phyloP scores from a whole-genome alignment of 148 eudicot genomes.

The Camellia lanceoleosa region DNA sequence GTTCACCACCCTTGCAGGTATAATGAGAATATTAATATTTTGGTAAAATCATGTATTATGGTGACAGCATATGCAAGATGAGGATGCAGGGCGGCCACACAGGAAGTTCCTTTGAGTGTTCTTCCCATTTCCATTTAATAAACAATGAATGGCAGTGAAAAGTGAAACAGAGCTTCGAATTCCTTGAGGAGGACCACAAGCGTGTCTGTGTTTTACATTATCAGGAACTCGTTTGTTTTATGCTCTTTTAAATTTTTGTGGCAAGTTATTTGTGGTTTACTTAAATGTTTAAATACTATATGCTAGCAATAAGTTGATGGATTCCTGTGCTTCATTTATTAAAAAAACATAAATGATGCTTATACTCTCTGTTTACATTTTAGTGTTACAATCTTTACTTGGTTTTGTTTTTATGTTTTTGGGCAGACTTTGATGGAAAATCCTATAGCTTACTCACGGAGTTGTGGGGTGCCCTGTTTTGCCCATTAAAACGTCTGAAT shows the following conservation, averaged over 20 bases:
- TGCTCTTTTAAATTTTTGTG: neutral
- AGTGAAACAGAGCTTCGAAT: constrained; percentile 1
- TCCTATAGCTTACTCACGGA: no score
- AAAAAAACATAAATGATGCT: no score
- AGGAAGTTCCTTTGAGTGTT: constrained; percentile 56
- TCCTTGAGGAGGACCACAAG: constrained; percentile 1
- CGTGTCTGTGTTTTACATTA: neutral
- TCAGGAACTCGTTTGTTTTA: neutral
- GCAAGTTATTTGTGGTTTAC: neutral
- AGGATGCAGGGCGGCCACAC: constrained; percentile 79
- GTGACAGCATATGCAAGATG: constrained; percentile 84
- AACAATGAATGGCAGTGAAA: constrained; percentile 12
- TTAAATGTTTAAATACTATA: neutral
- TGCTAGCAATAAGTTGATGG: no score
- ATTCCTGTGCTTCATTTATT: no score
- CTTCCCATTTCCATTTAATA: constrained; percentile 19
- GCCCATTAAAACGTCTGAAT: no score
- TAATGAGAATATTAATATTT: constrained; percentile 9
- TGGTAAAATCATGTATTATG: constrained; percentile 6
- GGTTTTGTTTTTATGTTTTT: no score
- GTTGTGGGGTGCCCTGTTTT: no score
- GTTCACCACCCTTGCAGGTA: neutral
- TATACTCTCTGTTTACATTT: no score
- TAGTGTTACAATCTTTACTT: no score
- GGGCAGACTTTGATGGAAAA: no score